phyloP scores from a whole-genome alignment of 1,284 basidiomycete genomes.

The Rhodofomes roseus region DNA sequence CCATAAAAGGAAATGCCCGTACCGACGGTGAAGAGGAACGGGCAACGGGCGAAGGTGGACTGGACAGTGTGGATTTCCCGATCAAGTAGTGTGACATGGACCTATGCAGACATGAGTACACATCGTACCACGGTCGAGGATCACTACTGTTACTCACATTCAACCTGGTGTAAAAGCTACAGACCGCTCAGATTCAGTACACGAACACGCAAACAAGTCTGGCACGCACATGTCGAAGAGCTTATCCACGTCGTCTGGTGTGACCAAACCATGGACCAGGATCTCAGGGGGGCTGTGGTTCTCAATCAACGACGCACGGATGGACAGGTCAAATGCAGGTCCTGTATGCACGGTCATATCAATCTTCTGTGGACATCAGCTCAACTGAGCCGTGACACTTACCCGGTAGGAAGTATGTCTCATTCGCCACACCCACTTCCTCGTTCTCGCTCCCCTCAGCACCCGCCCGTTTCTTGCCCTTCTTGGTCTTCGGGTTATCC shows the following conservation, averaged over 20 bases:
- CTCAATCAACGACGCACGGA: constrained; percentile 73
- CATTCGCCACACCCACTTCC: constrained; percentile 76
- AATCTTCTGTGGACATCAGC: neutral
- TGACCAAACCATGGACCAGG: constrained; percentile 75
- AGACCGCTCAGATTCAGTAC: neutral
- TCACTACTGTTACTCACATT: constrained; percentile 49
- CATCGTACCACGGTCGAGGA: constrained; percentile 2
- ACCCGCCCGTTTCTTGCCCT: constrained; percentile 34
- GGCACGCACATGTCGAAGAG: constrained; percentile 78
- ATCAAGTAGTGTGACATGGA: constrained; percentile 72
- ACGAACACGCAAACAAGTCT: neutral
- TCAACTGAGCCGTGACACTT: constrained; percentile 16
- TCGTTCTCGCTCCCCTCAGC: constrained; percentile 51
- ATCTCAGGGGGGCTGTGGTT: constrained; percentile 81
- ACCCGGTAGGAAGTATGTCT: constrained; percentile 80
- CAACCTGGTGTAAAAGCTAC: constrained; percentile 64
- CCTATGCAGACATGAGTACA: constrained; percentile 34
- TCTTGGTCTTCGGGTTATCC: constrained; percentile 40
- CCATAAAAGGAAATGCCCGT: constrained; percentile 29
- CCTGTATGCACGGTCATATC: constrained; percentile 32
- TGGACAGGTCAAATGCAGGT: constrained; percentile 64
- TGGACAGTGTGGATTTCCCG: constrained; percentile 70
- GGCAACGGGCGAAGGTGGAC: constrained; percentile 71
- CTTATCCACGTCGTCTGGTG: constrained; percentile 76
- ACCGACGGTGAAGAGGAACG: constrained; percentile 82